Evolutionary conservation across 768 basidiomycete species (phyloP), one percentile per base, ranked within the genome.

Genomic region (Hericium coralloides): DNA sequence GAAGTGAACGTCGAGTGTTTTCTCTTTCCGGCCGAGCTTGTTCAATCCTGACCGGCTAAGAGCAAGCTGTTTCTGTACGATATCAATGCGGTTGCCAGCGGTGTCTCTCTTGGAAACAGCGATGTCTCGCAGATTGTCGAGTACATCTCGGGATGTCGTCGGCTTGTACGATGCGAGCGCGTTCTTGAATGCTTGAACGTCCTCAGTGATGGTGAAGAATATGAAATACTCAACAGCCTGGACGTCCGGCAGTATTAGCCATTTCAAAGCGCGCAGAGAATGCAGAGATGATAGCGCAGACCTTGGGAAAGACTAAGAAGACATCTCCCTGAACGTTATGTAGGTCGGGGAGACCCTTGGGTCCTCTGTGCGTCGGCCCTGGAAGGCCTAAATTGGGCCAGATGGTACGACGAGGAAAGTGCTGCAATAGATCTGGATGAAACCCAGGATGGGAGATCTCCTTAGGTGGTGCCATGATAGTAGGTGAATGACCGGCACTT

Each of bases 121-220:
- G 9, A 45, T 45, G 10, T 2, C 20, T 8, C n/a, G n/a, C 43
- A 45, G 15, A n/a, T 45, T 45, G n/a, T 17, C 12, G 15, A 45
- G n/a, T 7, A 20, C 20, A 20, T 45, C 15, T n/a, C 9, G 14
- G 4, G 43, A 45, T 2, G 43, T 18, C 15, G 43, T 18, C n/a
- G 43, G 43, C 2, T n/a, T 45, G 17, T 18, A 45, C 10, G 10
- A 10, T 45, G n/a, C 23, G 18, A 58, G 57, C 38, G 39, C 53
- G 5, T 20, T 9, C 37, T 58, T 58, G 57, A 58, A 58, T 18
- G 31, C 25, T 31, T n/a, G 18, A 7, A 18, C 53, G 36, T 58
- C 53, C n/a, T n/a, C n/a, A 20, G 26, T 41, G 39, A 58, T 58
- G 52, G 49, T 25, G 20, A 58, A 58, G 54, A 58, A 58, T 2